phyloP scores from a whole-genome alignment of 305 asterid species.

The Solanum chacoense region DNA sequence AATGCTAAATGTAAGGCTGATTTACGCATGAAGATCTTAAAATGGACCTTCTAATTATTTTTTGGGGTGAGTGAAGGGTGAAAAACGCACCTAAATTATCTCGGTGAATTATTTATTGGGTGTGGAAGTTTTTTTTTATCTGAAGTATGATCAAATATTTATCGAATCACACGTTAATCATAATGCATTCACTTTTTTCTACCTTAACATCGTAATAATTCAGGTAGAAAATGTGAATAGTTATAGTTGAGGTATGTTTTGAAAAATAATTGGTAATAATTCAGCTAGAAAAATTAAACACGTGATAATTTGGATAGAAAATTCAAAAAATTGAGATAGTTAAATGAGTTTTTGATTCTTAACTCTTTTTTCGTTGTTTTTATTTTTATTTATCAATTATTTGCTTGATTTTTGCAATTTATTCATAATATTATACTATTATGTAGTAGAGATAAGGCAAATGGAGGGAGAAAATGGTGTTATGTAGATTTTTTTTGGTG shows the following conservation, averaged over 20 bases:
- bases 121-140: background rate
- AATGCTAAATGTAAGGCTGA: constrained; percentile 70
- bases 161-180: background rate
- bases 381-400: background rate
- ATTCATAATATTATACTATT: background rate
- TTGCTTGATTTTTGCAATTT: background rate
- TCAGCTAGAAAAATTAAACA: background rate
- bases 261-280: background rate
- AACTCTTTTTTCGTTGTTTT: background rate
- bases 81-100: background rate
- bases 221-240: background rate
- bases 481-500: background rate
- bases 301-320: background rate
- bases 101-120: background rate
- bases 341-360: background rate
- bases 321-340: background rate
- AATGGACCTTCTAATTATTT: constrained; percentile 45
- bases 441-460: background rate
- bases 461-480: background rate
- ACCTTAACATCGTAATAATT: background rate
- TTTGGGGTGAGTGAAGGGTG: background rate
- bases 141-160: background rate
- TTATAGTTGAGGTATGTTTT: background rate
- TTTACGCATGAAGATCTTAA: constrained; percentile 79
- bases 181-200: background rate